Base-by-base conservation (phyloP, 371 early-diverging fungal genomes). In the Rhizopus microsporus region DNA sequence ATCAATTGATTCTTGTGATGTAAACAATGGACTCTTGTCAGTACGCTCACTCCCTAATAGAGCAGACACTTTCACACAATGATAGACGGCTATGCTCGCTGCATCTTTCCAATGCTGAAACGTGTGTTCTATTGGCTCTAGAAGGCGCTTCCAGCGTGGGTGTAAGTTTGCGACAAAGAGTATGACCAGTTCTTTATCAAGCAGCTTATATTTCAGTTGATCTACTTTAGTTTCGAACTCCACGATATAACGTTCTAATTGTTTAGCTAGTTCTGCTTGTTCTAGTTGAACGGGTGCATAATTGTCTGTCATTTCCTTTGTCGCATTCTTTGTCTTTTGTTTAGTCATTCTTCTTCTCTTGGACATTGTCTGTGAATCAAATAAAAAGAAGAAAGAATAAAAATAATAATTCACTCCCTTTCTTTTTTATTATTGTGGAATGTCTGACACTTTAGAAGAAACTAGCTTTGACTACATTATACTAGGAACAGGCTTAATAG, bases 401-500 rank as follows among this genome's bases (percentile, higher is more conserved):
- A 43, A 15, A 43, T 1, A 43, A n/a, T 43, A 6, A 43, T 15
- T 43, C 7, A 17, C 15, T 13, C 29, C 12, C 7, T 46, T 46
- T 23, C 29, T 45, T 30, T 6, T 23, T 10, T 10, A 47, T 38
- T 32, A n/a, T 32, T 3, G 8, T 31, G 13, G 46, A 33, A 66
- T 66, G 62, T 15, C 35, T 44, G 65, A 69, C 17, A 43, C 15
- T 32, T 61, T 77, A 13, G 74, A 78, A 51, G 76, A 85, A 34
- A 82, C 82, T 32, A 66, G 78, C 46, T 93, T 87, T 65, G 93
- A 94, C 51, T 84, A 79, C 54, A 85, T 93, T 48, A 78, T 94
- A 12, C 75, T 95, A 6, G 99, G 99, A 31, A 97, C 99, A 0
- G 97, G 97, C 2, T 74, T 95, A 13, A 72, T 85, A 34, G 94